phyloP scores from a whole-genome alignment of 1,284 basidiomycete genomes.

The Melampsora medusae region DNA sequence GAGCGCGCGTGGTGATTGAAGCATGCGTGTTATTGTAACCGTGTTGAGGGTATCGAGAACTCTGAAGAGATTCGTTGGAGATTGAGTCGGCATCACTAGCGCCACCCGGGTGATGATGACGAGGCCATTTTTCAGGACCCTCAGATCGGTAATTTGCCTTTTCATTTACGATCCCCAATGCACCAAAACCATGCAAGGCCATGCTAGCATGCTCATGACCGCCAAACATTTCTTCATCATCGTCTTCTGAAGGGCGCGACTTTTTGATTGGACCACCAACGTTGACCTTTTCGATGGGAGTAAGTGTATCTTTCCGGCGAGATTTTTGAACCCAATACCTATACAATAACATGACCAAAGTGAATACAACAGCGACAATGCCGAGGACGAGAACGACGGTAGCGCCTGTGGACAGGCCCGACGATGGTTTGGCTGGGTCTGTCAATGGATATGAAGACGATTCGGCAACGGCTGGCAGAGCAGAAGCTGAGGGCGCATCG shows the following conservation, averaged over 20 bases:
- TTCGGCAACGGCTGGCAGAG: background rate
- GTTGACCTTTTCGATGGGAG: conserved; percentile 24
- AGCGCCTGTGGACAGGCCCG: background rate
- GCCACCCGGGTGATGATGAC: background rate
- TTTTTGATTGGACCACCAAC: conserved; percentile 35
- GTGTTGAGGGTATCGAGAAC: background rate
- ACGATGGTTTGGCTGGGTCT: background rate
- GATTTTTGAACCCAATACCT: background rate
- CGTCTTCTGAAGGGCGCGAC: background rate
- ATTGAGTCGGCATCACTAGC: background rate
- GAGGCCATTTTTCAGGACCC: background rate
- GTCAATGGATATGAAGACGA: background rate
- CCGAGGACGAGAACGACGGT: background rate
- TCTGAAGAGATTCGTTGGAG: background rate
- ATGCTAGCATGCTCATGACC: conserved; percentile 1
- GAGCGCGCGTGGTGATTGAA: background rate
- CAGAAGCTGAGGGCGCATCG: background rate
- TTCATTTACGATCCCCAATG: conserved; percentile 13
- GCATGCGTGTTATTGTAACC: conserved; percentile 3
- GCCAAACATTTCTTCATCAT: conserved; percentile 25
- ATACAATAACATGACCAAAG: background rate
- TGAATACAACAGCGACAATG: background rate
- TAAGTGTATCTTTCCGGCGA: background rate
- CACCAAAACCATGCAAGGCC: conserved; percentile 4
- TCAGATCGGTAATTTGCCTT: background rate